Percentiles rank a stretch among this genome's conserved stretches.
Evolutionary conservation across 2,329 filamentous ascomycete species (phyloP).

Genomic region (Talaromyces sp.): DNA sequence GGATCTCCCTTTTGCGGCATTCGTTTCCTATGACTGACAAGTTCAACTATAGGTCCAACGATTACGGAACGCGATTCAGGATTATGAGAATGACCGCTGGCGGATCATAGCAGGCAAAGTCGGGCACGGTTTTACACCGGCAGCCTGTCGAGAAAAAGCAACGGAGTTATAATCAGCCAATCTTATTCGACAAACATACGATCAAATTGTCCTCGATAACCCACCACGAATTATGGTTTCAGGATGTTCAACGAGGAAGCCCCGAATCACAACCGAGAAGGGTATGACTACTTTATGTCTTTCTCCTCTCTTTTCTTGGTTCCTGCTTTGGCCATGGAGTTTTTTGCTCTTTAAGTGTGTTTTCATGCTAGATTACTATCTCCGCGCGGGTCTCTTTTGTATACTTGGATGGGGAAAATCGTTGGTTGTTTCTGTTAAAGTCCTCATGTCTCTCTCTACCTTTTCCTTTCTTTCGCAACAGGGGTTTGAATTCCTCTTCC

Average conservation of each 20-base stretch:
- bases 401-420: background rate
- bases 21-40: background rate
- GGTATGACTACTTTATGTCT: background rate
- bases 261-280: background rate
- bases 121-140: slow-evolving; percentile 81
- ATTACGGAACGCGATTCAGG: slow-evolving; percentile 38
- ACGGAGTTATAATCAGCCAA: slow-evolving; percentile 51
- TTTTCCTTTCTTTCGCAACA: background rate
- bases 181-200: background rate
- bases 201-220: background rate
- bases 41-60: slow-evolving; percentile 32
- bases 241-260: background rate
- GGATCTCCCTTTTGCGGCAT: too few species aligned
- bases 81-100: slow-evolving; percentile 70
- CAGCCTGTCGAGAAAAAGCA: slow-evolving; percentile 79
- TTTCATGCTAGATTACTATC: slow-evolving; percentile 2
- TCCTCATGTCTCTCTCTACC: background rate
- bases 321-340: slow-evolving; percentile 5
- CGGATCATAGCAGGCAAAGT: slow-evolving; percentile 87
- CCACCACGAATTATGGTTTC: background rate
- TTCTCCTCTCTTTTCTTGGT: background rate
- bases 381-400: slow-evolving; percentile 3
- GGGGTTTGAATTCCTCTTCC: background rate
- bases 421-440: background rate
- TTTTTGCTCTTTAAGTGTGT: slow-evolving; percentile 2